Evolutionary conservation across 805 yeast species (phyloP).

Genomic region (Myxozyma monticola): DNA sequence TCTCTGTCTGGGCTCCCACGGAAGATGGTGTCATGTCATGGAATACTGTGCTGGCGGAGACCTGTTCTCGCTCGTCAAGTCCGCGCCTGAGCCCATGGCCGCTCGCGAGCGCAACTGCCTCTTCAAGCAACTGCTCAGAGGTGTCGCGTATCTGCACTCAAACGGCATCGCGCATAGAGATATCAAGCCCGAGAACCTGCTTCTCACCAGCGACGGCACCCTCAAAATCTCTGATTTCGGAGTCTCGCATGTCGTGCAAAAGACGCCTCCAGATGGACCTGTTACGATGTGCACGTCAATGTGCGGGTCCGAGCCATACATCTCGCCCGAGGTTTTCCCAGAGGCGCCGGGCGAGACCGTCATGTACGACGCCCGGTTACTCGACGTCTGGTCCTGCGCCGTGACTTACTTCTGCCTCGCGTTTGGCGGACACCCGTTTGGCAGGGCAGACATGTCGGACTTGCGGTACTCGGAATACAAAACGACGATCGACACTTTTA

Average conservation of each 20-base stretch:
- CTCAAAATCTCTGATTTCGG: conserved; percentile 89
- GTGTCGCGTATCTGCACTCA: conserved; percentile 83
- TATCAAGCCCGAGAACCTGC: conserved; percentile 81
- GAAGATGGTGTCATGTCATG: conserved; percentile 46
- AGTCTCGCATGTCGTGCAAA: conserved; percentile 62
- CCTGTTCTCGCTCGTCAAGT: conserved; percentile 70
- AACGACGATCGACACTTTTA: conserved; percentile 15
- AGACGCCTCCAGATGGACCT: conserved; percentile 46
- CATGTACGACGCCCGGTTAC: conserved; percentile 72
- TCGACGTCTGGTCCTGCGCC: conserved; percentile 92
- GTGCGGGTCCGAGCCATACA: conserved; percentile 85
- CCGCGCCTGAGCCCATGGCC: conserved; percentile 70
- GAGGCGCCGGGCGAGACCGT: background rate
- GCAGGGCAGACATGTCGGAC: conserved; percentile 36
- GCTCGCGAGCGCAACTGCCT: conserved; percentile 86
- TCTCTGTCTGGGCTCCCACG: conserved; percentile 40
- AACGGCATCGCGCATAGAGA: conserved; percentile 91
- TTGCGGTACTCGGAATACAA: conserved; percentile 29
- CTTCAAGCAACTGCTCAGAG: conserved; percentile 79
- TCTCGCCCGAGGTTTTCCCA: conserved; percentile 74
- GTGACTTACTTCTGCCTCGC: conserved; percentile 88
- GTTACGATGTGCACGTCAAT: conserved; percentile 72
- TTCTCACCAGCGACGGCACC: conserved; percentile 69
- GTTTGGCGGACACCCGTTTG: conserved; percentile 37
- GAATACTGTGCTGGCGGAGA: conserved; percentile 90